A percentile compares a stretch with the other conserved stretches of the same genome.
phyloP scores from a whole-genome alignment of 2,329 filamentous ascomycete species.

The Teratosphaeriaceae sp. region DNA sequence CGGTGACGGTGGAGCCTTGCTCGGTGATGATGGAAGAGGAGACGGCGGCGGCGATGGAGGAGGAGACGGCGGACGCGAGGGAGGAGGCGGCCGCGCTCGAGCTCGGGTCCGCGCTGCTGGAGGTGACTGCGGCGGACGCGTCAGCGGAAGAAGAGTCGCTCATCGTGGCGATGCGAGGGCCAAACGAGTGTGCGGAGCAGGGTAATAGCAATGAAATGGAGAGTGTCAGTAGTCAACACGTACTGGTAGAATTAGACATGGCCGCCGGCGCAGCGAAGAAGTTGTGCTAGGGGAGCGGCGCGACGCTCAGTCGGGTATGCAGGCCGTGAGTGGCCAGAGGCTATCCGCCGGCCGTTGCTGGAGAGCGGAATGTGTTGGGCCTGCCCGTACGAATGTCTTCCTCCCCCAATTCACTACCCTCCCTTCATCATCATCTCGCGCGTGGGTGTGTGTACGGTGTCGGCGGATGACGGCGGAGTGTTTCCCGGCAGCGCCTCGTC shows the following conservation, averaged over 20 bases:
- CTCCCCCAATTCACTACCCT: too few species aligned
- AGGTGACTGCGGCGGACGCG: not conserved
- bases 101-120: not conserved
- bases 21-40: constrained; percentile 11
- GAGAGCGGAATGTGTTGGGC: constrained; percentile 3
- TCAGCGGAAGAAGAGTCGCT: constrained; percentile 1
- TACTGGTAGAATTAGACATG: constrained; percentile 7
- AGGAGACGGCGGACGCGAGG: not conserved
- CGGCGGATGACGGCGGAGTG: too few species aligned
- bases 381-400: not conserved
- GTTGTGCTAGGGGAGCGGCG: not conserved
- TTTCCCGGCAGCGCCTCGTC: too few species aligned
- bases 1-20: constrained; percentile 5
- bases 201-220: not conserved
- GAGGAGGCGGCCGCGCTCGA: constrained; percentile 1
- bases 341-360: not conserved
- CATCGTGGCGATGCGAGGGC: not conserved
- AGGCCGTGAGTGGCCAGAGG: not conserved
- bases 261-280: not conserved
- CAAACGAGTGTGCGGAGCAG: too few species aligned
- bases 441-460: too few species aligned
- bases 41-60: constrained; percentile 1
- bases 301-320: not conserved
- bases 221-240: not conserved
- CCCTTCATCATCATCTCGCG: too few species aligned